These are phyloP conservation scores for Senna siamea DNA, from an alignment of 306 rosid genomes.

Conservation along the genomic window DNA sequence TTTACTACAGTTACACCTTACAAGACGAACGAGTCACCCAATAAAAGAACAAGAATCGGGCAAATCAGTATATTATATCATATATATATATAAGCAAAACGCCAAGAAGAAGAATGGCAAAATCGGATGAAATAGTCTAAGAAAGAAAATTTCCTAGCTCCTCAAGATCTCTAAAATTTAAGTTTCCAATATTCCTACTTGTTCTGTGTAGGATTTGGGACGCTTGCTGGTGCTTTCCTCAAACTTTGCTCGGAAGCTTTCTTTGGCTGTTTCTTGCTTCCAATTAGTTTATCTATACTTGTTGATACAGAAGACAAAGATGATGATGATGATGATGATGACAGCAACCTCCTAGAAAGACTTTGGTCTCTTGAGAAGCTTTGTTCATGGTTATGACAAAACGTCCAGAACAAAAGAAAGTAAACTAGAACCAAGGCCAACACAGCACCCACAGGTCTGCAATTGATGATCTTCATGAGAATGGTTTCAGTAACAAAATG, in stretches of 20 bases:
- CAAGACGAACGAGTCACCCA: not conserved
- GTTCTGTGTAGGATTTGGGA: conserved; percentile 60
- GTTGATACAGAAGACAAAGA: conserved; percentile 37
- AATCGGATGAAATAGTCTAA: not conserved
- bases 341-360: conserved; percentile 51
- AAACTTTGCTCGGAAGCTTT: conserved; percentile 58
- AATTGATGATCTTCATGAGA: conserved; percentile 45
- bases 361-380: conserved; percentile 31
- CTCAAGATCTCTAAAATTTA: not conserved
- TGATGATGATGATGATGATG: conserved; percentile 13
- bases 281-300: conserved; percentile 17
- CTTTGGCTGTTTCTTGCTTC: conserved; percentile 48
- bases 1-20: conserved; percentile 7
- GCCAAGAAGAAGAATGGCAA: not conserved
- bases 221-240: conserved; percentile 52
- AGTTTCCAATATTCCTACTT: conserved; percentile 37
- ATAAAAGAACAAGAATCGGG: conserved; percentile 4
- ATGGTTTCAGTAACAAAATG: conserved; percentile 29
- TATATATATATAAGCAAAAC: not conserved
- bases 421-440: conserved; percentile 46
- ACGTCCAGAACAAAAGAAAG: conserved; percentile 42
- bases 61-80: too few relatives aligned
- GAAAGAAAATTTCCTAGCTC: not conserved
- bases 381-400: conserved; percentile 40
- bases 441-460: conserved; percentile 41